Percentiles rank a stretch among this genome's conserved stretches.
Evolutionary conservation across 1,284 basidiomycete genomes (phyloP).

Genomic region (Amylostereum areolatum): DNA sequence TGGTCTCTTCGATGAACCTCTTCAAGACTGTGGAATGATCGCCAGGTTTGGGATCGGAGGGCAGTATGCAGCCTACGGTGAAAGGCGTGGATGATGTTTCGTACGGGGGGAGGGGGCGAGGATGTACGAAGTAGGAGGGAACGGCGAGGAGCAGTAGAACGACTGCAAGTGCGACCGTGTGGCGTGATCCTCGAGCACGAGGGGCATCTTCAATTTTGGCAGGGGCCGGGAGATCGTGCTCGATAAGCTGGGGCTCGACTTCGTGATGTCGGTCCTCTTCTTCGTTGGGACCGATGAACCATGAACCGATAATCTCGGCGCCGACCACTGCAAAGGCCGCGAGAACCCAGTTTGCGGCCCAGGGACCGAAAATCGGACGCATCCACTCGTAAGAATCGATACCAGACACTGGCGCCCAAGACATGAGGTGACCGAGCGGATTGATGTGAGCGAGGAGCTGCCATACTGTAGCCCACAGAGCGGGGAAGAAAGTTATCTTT

Average conservation of each 20-base stretch:
- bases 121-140: slow-evolving; percentile 44
- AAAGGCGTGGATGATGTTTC: slow-evolving; percentile 44
- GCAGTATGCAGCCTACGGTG: slow-evolving; percentile 59
- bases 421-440: slow-evolving; percentile 62
- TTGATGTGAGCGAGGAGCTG: slow-evolving; percentile 41
- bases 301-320: slow-evolving; percentile 42
- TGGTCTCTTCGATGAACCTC: slow-evolving; percentile 55
- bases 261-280: slow-evolving; percentile 2
- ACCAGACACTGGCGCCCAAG: slow-evolving; percentile 58
- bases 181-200: slow-evolving; percentile 12
- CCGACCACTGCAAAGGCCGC: slow-evolving; percentile 67
- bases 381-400: slow-evolving; percentile 57
- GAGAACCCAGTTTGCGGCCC: slow-evolving; percentile 61
- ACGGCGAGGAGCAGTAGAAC: slow-evolving; percentile 43
- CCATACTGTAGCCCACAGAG: slow-evolving; percentile 63
- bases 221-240: neutral
- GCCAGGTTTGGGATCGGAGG: slow-evolving; percentile 33
- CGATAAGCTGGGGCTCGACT: neutral
- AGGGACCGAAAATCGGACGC: slow-evolving; percentile 47
- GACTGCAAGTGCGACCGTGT: slow-evolving; percentile 28
- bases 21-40: slow-evolving; percentile 37
- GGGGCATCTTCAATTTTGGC: neutral
- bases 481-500: slow-evolving; percentile 55
- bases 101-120: slow-evolving; percentile 38
- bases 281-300: slow-evolving; percentile 45